A percentile compares a stretch with the other conserved stretches of the same genome.
phyloP scores from a whole-genome alignment of 75 land plant species.

The Ceratopteris richardii region DNA sequence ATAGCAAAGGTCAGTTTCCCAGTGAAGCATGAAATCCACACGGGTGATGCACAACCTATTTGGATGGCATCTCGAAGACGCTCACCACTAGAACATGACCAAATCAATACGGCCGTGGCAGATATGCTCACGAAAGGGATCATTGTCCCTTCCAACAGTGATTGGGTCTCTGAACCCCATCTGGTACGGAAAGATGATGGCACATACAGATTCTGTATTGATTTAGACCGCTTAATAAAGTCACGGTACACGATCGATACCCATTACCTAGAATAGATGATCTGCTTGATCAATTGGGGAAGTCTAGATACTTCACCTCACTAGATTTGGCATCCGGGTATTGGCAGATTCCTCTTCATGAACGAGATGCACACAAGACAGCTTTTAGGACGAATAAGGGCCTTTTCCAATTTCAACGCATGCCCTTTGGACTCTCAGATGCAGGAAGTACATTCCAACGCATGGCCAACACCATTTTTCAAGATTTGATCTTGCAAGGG shows the following conservation, averaged over 20 bases:
- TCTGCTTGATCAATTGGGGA: conserved; percentile 11
- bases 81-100: neutral
- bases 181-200: conserved; percentile 20
- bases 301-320: conserved; percentile 10
- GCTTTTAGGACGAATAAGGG: conserved; percentile 12
- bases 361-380: conserved; percentile 5
- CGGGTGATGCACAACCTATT: neutral
- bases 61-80: neutral
- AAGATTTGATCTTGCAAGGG: neutral
- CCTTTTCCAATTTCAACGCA: conserved; percentile 19
- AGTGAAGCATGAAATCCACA: neutral
- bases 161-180: conserved; percentile 4
- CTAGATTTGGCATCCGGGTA: conserved; percentile 22
- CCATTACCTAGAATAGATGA: conserved; percentile 21
- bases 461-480: conserved; percentile 5
- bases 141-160: neutral
- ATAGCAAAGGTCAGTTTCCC: neutral
- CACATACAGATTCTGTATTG: conserved; percentile 9
- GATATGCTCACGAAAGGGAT: neutral
- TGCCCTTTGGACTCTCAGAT: conserved; percentile 26
- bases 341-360: conserved; percentile 14
- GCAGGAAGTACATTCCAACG: conserved; percentile 15
- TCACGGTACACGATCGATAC: conserved; percentile 12
- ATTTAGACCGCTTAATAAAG: conserved; percentile 14
- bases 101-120: neutral